Conservation (phyloP, 1,284 basidiomycete genomes). For the Ustilago vetiveriae region DNA sequence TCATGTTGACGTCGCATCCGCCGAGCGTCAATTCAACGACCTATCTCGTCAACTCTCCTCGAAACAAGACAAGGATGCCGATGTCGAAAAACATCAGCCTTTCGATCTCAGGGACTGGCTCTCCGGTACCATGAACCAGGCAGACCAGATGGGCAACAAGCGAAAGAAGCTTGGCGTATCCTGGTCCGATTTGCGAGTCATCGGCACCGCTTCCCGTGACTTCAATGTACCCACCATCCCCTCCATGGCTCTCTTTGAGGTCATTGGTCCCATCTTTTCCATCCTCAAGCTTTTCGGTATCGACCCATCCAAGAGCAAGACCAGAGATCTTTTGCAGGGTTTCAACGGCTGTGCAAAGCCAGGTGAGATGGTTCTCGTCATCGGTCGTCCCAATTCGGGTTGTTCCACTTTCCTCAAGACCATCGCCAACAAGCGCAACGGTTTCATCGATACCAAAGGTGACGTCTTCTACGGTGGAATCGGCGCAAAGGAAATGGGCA, state of each 20-base stretch:
- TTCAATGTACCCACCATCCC: conserved; percentile 50
- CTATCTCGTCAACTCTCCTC: conserved; percentile 37
- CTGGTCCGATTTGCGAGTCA: conserved; percentile 41
- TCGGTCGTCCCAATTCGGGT: conserved; percentile 82
- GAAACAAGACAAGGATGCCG: conserved; percentile 14
- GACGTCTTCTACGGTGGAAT: conserved; percentile 77
- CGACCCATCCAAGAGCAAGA: conserved; percentile 39
- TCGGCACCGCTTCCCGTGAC: conserved; percentile 40
- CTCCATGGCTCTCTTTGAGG: conserved; percentile 48
- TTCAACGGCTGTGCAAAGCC: conserved; percentile 54
- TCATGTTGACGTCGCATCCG: conserved; percentile 39
- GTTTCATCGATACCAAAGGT: conserved; percentile 73
- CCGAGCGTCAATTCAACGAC: conserved; percentile 32
- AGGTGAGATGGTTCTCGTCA: conserved; percentile 70
- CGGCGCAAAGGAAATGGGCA: conserved; percentile 70
- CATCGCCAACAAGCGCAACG: conserved; percentile 75
- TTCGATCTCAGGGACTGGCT: conserved; percentile 44
- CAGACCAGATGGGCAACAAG: conserved; percentile 31
- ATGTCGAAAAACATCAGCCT: conserved; percentile 32
- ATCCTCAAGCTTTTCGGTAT: conserved; percentile 44
- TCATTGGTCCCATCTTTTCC: conserved; percentile 48
- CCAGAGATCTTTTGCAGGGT: conserved; percentile 36
- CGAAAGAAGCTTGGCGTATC: conserved; percentile 54
- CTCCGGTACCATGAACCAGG: conserved; percentile 28
- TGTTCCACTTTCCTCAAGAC: conserved; percentile 79